These are phyloP conservation scores for Trichosporon inkin DNA, from an alignment of 1,284 basidiomycete genomes.

Conservation along the genomic window DNA sequence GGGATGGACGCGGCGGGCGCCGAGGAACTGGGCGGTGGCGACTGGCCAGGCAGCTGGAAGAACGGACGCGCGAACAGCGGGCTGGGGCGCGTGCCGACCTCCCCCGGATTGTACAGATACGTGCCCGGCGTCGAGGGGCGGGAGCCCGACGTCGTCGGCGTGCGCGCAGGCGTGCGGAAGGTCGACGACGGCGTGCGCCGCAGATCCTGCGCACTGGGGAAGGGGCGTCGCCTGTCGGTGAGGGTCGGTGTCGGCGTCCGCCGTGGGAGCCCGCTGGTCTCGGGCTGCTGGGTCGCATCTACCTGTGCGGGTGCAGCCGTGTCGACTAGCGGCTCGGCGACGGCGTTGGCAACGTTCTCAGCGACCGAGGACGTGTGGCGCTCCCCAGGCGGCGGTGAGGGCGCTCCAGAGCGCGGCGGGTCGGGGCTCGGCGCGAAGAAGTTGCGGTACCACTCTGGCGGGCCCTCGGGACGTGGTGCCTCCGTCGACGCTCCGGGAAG, in stretches of 20 bases:
- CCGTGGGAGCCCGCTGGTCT: no score
- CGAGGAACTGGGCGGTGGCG: background rate
- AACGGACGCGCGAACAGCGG: background rate
- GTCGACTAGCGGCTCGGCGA: no score
- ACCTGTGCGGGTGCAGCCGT: no score
- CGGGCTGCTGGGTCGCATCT: no score
- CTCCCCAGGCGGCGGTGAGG: background rate
- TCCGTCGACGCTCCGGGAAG: background rate
- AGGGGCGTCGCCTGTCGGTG: background rate
- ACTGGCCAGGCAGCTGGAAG: background rate
- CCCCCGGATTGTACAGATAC: background rate
- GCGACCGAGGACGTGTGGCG: no score
- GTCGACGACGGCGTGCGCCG: background rate
- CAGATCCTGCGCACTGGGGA: background rate
- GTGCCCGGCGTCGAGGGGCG: background rate
- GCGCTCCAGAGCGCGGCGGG: background rate
- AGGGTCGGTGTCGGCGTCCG: no score
- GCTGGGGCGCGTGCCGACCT: background rate
- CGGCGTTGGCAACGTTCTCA: no score
- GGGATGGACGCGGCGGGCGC: no score
- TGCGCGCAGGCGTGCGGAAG: background rate
- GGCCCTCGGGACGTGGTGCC: background rate
- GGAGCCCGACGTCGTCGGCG: background rate
- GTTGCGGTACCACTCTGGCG: constrained; percentile 2
- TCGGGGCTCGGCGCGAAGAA: background rate